Percentiles rank a stretch among this genome's conserved stretches.
Evolutionary conservation across 1,284 basidiomycete genomes (phyloP).

Genomic region (Meripilus lineatus): DNA sequence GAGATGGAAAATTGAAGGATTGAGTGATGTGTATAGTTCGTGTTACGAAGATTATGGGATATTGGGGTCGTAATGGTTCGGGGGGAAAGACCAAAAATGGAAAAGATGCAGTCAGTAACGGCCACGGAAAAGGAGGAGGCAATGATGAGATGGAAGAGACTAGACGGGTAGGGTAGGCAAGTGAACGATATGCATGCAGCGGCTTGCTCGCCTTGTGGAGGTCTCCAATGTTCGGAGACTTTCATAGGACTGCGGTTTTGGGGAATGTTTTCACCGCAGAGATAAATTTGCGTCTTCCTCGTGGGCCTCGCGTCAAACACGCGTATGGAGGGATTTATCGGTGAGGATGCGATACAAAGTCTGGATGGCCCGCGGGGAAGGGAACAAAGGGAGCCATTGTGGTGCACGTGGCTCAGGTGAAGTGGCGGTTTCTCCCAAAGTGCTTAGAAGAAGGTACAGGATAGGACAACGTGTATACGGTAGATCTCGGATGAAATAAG

Average conservation of each 20-base stretch:
- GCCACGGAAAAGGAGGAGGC: constrained; percentile 12
- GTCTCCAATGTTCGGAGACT: background rate
- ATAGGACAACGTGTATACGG: constrained; percentile 14
- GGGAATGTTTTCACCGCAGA: background rate
- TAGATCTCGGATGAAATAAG: constrained; percentile 26
- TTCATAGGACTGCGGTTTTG: no score
- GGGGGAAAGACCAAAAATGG: constrained; percentile 7
- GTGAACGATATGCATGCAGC: constrained; percentile 14
- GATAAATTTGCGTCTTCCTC: background rate
- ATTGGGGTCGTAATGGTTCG: constrained; percentile 4
- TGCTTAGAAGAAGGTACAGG: constrained; percentile 21
- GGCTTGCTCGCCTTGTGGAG: background rate
- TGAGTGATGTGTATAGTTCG: no score
- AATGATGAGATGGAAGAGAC: constrained; percentile 16
- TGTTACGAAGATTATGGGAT: no score
- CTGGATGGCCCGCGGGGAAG: constrained; percentile 28
- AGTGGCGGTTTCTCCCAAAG: constrained; percentile 6
- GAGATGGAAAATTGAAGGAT: no score
- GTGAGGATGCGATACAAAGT: constrained; percentile 29
- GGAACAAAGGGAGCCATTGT: constrained; percentile 24
- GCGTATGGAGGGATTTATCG: constrained; percentile 16
- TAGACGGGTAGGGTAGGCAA: constrained; percentile 12
- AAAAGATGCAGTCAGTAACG: constrained; percentile 3
- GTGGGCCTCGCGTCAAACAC: constrained; percentile 10
- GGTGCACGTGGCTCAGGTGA: background rate